Percentiles rank a stretch among this genome's conserved stretches.
Conservation (phyloP, 2,329 filamentous ascomycete genomes). For the Xylaria sp. region DNA sequence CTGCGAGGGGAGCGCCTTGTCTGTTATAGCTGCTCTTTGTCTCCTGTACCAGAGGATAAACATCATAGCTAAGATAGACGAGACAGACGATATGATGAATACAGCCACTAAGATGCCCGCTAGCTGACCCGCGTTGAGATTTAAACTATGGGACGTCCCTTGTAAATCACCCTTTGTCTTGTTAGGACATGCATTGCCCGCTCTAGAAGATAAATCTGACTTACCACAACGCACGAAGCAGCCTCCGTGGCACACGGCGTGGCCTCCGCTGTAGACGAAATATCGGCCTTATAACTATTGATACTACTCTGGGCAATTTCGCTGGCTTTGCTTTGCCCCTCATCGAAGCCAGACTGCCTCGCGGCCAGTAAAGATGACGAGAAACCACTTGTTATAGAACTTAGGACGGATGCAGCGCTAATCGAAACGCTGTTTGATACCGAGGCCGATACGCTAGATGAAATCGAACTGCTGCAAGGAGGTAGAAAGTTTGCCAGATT, state of each 20-base stretch:
- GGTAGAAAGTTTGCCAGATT: no score
- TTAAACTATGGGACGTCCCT: slow-evolving; percentile 1
- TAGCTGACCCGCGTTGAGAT: slow-evolving; percentile 30
- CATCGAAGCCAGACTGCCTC: slow-evolving; percentile 14
- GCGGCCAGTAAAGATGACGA: slow-evolving; percentile 13
- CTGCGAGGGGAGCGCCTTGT: not conserved
- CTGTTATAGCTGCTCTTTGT: slow-evolving; percentile 13
- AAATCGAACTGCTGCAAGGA: no score
- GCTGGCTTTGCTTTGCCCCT: slow-evolving; percentile 23
- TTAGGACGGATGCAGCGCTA: not conserved
- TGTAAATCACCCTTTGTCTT: slow-evolving; percentile 18
- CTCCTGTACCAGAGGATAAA: slow-evolving; percentile 36
- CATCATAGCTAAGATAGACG: slow-evolving; percentile 30
- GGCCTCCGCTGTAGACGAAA: slow-evolving; percentile 23
- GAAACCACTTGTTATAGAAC: not conserved
- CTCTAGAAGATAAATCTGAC: not conserved
- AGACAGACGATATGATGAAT: slow-evolving; percentile 32
- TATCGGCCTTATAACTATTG: slow-evolving; percentile 22
- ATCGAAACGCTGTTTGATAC: slow-evolving; percentile 22
- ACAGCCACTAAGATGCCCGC: slow-evolving; percentile 36
- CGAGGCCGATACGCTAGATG: slow-evolving; percentile 15
- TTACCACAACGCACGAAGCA: slow-evolving; percentile 24
- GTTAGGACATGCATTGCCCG: slow-evolving; percentile 4
- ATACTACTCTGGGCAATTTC: slow-evolving; percentile 28
- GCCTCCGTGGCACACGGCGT: not conserved